A percentile compares a stretch with the other conserved stretches of the same genome.
Evolutionary conservation across 352 stramenopile species (phyloP).

Genomic region (Pythium sp.): DNA sequence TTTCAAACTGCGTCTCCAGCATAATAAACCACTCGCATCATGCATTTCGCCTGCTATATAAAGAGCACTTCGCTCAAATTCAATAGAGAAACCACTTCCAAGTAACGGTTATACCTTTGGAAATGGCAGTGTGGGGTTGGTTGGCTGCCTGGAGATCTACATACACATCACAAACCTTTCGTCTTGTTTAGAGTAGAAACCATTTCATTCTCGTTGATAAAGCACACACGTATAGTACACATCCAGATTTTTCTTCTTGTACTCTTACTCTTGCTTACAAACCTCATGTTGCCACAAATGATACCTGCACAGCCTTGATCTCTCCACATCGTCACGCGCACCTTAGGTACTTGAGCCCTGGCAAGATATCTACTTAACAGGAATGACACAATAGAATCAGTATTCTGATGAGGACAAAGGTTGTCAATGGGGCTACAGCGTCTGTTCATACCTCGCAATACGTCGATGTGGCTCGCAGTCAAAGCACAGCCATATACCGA

Average conservation of each 20-base stretch:
- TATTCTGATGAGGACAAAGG: neutral
- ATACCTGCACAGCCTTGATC: neutral
- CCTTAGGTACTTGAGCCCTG: constrained; percentile 39
- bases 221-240: constrained; percentile 5
- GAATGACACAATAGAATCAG: neutral
- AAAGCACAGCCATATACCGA: constrained; percentile 57
- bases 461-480: constrained; percentile 47
- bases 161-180: neutral
- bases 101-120: neutral
- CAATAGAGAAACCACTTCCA: neutral
- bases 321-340: constrained; percentile 31
- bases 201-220: constrained; percentile 2
- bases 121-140: neutral
- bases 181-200: neutral
- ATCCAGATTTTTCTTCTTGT: neutral
- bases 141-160: neutral
- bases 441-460: constrained; percentile 38
- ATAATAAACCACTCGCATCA: neutral
- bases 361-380: constrained; percentile 39
- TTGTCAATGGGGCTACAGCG: neutral
- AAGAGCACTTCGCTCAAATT: neutral
- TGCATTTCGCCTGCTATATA: constrained; percentile 6
- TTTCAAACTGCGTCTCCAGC: neutral
- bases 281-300: neutral
- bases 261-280: neutral